phyloP scores from a whole-genome alignment of 2,329 filamentous ascomycete genomes.

The Colletotrichum sp. region DNA sequence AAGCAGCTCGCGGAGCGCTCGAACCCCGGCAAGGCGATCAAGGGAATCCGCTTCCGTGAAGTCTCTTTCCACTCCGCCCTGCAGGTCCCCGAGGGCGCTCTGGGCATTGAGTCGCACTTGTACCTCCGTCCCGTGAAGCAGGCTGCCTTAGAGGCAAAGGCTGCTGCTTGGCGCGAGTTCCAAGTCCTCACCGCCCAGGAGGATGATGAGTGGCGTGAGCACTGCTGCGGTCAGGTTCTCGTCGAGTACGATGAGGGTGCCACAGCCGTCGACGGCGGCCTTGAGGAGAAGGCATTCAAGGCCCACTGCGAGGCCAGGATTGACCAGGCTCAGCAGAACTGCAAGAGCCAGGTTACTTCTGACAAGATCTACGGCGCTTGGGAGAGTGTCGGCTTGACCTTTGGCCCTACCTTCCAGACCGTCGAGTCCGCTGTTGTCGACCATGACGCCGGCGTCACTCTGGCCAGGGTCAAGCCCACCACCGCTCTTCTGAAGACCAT shows the following conservation, averaged over 20 bases:
- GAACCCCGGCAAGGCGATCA: background rate
- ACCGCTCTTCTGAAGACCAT: background rate
- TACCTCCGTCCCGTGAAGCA: background rate
- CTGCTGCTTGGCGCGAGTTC: background rate
- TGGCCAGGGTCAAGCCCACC: background rate
- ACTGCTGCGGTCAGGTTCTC: background rate
- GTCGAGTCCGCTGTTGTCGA: constrained; percentile 16
- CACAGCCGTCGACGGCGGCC: background rate
- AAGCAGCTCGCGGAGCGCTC: background rate
- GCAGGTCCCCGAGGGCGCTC: background rate
- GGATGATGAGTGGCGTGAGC: background rate
- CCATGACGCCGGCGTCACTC: constrained; percentile 2
- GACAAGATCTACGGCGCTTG: constrained; percentile 19
- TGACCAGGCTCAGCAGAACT: background rate
- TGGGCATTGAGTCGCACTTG: background rate
- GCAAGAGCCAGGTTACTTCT: background rate
- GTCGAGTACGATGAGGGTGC: background rate
- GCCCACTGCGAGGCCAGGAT: background rate
- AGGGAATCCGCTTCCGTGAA: constrained; percentile 6
- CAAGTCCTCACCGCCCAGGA: background rate
- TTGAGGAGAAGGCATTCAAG: background rate
- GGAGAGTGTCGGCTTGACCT: constrained; percentile 21
- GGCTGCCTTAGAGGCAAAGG: background rate
- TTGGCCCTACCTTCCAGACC: constrained; percentile 20
- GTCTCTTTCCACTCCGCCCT: background rate